Percentiles rank a stretch among this genome's conserved stretches.
These are phyloP conservation scores for Nannizziopsis arthrosporioides DNA, from an alignment of 2,329 filamentous ascomycete species.

Conservation along the genomic window DNA sequence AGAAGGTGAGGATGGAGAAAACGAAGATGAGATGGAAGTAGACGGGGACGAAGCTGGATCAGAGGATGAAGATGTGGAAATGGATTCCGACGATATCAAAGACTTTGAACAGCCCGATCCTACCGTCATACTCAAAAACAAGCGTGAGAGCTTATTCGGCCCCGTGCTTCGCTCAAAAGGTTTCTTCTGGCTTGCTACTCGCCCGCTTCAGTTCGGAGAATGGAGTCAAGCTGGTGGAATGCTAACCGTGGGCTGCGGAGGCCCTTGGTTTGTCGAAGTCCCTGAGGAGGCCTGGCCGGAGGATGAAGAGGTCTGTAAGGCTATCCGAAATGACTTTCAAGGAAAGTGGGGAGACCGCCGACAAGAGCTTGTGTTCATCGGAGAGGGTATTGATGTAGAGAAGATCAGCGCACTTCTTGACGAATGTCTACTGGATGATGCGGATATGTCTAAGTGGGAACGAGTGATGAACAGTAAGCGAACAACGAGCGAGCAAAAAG, in stretches of 20 bases:
- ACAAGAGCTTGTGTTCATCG: constrained; percentile 64
- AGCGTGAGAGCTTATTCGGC: constrained; percentile 27
- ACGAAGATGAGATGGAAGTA: constrained; percentile 22
- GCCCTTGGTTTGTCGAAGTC: constrained; percentile 49
- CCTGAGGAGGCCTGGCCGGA: constrained; percentile 42
- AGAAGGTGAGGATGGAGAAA: constrained; percentile 10
- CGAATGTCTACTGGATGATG: constrained; percentile 49
- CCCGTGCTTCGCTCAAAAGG: constrained; percentile 35
- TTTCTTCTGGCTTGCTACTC: constrained; percentile 36
- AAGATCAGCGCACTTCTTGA: constrained; percentile 40
- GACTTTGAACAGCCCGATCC: constrained; percentile 27
- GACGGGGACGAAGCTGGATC: constrained; percentile 15
- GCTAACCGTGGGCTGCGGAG: constrained; percentile 33
- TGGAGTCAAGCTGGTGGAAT: constrained; percentile 38
- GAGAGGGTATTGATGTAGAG: constrained; percentile 47
- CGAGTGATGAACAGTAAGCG: constrained; percentile 39
- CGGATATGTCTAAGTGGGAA: constrained; percentile 47
- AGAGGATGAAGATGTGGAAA: constrained; percentile 13
- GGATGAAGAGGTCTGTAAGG: constrained; percentile 37
- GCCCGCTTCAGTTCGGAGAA: constrained; percentile 33
- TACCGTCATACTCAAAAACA: constrained; percentile 28
- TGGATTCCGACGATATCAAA: constrained; percentile 17
- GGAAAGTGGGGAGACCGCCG: constrained; percentile 54
- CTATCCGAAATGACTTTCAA: constrained; percentile 41
- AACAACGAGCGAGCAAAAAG: constrained; percentile 30